phyloP scores from a whole-genome alignment of 352 stramenopile species.

The Phytophthora chlamydospora region DNA sequence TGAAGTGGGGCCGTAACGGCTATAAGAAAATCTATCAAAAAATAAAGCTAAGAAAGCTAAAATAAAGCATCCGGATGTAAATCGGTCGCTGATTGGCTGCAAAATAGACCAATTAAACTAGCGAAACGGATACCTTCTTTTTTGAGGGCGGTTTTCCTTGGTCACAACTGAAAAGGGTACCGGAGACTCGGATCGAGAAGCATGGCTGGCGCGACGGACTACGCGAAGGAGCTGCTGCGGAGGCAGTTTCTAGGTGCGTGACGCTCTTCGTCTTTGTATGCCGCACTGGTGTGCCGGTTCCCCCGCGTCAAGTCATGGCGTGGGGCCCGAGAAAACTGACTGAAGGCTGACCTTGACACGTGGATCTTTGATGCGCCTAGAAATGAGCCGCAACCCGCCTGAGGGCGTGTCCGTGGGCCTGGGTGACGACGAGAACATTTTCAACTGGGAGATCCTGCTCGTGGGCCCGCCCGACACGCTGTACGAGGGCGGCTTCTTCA shows the following conservation, averaged over 20 bases:
- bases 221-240: constrained; percentile 81
- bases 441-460: constrained; percentile 99
- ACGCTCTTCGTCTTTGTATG: constrained; percentile 1
- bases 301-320: neutral
- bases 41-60: no score
- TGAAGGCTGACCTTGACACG: constrained; percentile 1
- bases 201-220: constrained; percentile 62
- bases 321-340: neutral
- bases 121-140: neutral
- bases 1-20: no score
- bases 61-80: no score
- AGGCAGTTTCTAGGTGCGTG: constrained; percentile 81
- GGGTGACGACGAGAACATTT: constrained; percentile 98
- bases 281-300: neutral
- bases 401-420: constrained; percentile 98
- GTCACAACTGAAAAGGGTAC: constrained; percentile 32
- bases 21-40: no score
- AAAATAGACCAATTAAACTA: neutral
- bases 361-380: constrained; percentile 58
- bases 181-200: constrained; percentile 20
- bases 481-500: constrained; percentile 99
- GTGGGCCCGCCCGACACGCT: constrained; percentile 95
- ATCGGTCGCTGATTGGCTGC: neutral
- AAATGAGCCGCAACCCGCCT: constrained; percentile 98
- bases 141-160: constrained; percentile 10